phyloP scores from a whole-genome alignment of 306 rosid genomes.

The Castanea crenata region DNA sequence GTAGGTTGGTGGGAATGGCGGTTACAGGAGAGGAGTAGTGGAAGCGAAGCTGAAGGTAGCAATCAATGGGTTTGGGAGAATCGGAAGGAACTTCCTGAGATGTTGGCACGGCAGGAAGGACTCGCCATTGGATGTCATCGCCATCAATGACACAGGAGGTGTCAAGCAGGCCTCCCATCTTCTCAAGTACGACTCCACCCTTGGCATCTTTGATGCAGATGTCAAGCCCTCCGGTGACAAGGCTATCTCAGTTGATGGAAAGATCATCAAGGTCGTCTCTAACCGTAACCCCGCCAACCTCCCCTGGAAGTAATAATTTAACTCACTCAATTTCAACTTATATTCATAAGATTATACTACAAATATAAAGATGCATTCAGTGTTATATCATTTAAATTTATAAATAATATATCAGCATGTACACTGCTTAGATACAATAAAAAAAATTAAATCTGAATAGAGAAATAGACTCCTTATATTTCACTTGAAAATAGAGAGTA shows the following conservation, averaged over 20 bases:
- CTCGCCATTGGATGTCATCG: conserved; percentile 88
- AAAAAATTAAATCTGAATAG: neutral
- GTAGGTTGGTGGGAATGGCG: conserved; percentile 63
- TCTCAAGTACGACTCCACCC: conserved; percentile 95
- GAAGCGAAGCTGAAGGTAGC: conserved; percentile 95
- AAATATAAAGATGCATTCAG: no score
- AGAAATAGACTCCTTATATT: no score
- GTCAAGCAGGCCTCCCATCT: conserved; percentile 98
- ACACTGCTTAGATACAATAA: no score
- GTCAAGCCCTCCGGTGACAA: conserved; percentile 75
- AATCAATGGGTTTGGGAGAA: conserved; percentile 92
- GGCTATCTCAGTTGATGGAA: conserved; percentile 85
- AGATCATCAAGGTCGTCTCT: conserved; percentile 83
- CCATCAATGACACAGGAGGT: conserved; percentile 95
- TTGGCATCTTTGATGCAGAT: conserved; percentile 89
- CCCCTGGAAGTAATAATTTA: conserved; percentile 71
- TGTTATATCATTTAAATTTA: no score
- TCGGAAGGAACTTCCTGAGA: conserved; percentile 94
- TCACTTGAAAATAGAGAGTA: no score
- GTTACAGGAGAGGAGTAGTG: conserved; percentile 57
- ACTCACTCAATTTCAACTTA: neutral
- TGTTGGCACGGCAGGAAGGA: conserved; percentile 99
- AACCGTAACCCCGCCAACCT: conserved; percentile 74
- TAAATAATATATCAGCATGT: no score
- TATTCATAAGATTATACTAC: no score